These are phyloP conservation scores for Lasiodiplodia theobromae DNA, from an alignment of 2,329 filamentous ascomycete genomes.

Conservation along the genomic window DNA sequence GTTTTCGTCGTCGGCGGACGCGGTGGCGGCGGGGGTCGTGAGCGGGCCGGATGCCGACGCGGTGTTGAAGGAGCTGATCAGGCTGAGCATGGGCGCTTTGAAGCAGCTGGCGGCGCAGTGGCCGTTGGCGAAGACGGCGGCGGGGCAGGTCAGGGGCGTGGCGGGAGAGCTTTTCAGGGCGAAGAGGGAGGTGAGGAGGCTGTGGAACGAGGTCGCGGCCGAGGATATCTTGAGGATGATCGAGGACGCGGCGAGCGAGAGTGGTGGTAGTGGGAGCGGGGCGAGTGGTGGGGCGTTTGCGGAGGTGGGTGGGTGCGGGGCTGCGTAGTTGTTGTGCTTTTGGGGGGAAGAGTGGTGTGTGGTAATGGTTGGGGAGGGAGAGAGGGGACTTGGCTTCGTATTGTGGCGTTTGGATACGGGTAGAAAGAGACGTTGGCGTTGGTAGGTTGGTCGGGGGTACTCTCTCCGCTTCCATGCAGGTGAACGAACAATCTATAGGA, in stretches of 20 bases:
- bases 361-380: background rate
- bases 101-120: conserved; percentile 73
- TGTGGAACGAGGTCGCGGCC: conserved; percentile 24
- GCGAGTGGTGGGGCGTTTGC: background rate
- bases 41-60: conserved; percentile 1
- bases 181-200: conserved; percentile 47
- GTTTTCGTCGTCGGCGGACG: background rate
- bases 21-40: background rate
- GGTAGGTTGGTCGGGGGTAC: background rate
- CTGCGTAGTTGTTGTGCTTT: background rate
- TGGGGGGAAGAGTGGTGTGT: background rate
- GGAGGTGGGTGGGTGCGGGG: background rate
- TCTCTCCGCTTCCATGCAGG: background rate
- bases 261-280: background rate
- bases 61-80: conserved; percentile 70
- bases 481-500: background rate
- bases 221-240: conserved; percentile 27
- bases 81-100: conserved; percentile 79
- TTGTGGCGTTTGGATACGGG: background rate
- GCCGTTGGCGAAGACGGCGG: conserved; percentile 73
- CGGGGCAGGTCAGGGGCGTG: conserved; percentile 76
- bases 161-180: conserved; percentile 72
- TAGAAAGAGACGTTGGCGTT: background rate
- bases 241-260: conserved; percentile 27
- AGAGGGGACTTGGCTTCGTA: background rate